A percentile compares a stretch with the other conserved stretches of the same genome.
Conservation (phyloP, 257 asterid species). For the Euphrasia confusa region DNA sequence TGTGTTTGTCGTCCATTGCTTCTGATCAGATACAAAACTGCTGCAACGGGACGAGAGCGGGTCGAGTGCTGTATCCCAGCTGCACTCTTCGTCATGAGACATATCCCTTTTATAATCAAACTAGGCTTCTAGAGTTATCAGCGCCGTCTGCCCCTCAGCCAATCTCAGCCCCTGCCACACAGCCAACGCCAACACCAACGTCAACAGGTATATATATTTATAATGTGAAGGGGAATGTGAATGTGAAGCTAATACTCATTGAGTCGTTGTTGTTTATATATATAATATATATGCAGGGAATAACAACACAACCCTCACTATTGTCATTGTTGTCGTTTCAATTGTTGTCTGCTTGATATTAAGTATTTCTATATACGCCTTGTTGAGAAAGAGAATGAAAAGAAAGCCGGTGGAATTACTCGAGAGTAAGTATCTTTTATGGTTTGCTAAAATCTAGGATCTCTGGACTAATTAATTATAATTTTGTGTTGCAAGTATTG, state of each 20-base stretch:
- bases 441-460: background rate
- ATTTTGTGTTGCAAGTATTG: background rate
- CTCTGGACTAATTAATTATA: background rate
- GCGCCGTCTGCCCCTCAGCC: slow-evolving; percentile 3
- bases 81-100: slow-evolving; percentile 30
- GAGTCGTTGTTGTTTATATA: slow-evolving; percentile 1
- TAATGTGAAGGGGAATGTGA: no score
- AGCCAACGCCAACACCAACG: no score
- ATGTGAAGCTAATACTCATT: background rate
- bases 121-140: slow-evolving; percentile 26
- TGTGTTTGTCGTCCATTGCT: slow-evolving; percentile 23
- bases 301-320: no score
- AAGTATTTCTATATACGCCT: background rate
- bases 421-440: slow-evolving; percentile 20
- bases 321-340: no score
- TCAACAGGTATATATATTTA: background rate
- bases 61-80: slow-evolving; percentile 24
- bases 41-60: slow-evolving; percentile 23
- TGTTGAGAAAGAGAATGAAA: slow-evolving; percentile 17
- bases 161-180: no score
- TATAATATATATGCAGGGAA: no score
- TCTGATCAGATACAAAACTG: background rate
- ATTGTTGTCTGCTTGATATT: slow-evolving; percentile 1
- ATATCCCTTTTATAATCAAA: slow-evolving; percentile 16
- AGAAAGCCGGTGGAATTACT: background rate